A percentile compares a stretch with the other conserved stretches of the same genome.
Evolutionary conservation across 2,329 filamentous ascomycete genomes (phyloP).

Genomic region (Trichoderma sp.): DNA sequence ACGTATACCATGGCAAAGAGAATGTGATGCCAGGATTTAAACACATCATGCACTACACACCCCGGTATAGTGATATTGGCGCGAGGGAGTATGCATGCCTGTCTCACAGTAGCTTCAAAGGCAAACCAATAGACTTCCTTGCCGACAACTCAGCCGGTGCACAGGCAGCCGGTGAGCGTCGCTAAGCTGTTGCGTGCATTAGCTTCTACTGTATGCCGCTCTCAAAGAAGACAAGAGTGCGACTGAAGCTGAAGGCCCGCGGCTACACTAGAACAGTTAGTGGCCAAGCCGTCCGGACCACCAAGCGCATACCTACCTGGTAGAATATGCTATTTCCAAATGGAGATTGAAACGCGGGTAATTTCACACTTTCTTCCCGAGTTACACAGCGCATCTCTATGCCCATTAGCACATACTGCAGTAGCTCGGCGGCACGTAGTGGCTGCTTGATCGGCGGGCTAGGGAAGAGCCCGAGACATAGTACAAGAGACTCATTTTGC

Average conservation of each 20-base stretch:
- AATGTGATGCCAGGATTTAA: not conserved
- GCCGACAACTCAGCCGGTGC: not conserved
- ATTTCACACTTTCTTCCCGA: not conserved
- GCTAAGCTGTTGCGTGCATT: not conserved
- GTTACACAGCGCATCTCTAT: not conserved
- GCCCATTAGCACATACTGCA: not conserved
- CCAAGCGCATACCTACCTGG: not conserved
- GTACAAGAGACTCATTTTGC: not conserved
- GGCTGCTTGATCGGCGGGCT: not conserved
- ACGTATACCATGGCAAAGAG: not conserved
- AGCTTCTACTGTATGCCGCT: conserved; percentile 1
- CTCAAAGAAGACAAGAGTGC: not conserved
- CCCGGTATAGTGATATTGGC: not conserved
- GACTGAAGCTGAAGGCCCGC: not conserved
- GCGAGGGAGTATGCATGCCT: not conserved
- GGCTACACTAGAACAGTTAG: not conserved
- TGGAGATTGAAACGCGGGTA: not conserved
- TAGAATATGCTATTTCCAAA: not conserved
- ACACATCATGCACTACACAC: not conserved
- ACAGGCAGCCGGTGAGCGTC: conserved; percentile 2
- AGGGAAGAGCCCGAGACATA: not conserved
- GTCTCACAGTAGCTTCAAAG: not conserved
- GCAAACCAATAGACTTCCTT: not conserved
- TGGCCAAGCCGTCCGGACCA: not conserved
- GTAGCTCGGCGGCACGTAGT: not conserved